These are phyloP conservation scores for Circinella umbellata DNA, from an alignment of 371 early-diverging fungal species.

Conservation along the genomic window DNA sequence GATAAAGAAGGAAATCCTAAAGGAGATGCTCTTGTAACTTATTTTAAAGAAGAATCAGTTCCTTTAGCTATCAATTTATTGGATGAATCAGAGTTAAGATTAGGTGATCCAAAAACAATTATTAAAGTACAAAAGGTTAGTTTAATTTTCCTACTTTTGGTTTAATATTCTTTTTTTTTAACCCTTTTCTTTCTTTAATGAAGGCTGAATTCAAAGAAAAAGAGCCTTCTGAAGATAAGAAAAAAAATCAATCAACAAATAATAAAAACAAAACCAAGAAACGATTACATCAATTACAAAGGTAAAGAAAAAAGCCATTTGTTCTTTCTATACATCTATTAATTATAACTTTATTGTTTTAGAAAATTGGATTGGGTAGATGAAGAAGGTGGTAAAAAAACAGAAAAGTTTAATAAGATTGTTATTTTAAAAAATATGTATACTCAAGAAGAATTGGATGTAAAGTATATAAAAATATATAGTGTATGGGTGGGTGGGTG, in stretches of 20 bases:
- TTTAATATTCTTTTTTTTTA: neutral
- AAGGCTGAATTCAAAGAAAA: constrained; percentile 79
- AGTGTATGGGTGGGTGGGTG: neutral
- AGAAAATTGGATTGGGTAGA: constrained; percentile 95
- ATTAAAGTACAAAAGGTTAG: constrained; percentile 75
- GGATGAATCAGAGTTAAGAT: constrained; percentile 85
- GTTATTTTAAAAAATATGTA: constrained; percentile 96
- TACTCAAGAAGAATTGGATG: constrained; percentile 85
- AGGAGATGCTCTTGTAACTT: constrained; percentile 92
- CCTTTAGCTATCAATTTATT: constrained; percentile 80
- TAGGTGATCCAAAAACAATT: constrained; percentile 57
- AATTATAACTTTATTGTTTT: constrained; percentile 9
- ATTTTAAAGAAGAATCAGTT: constrained; percentile 90
- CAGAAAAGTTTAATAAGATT: constrained; percentile 78
- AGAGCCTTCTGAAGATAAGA: constrained; percentile 34
- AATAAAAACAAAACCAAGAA: constrained; percentile 68
- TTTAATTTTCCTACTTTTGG: no score
- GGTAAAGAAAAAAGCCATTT: constrained; percentile 33
- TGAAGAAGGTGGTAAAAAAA: constrained; percentile 69
- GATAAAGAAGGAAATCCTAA: constrained; percentile 72
- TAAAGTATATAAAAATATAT: constrained; percentile 22
- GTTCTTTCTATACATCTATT: neutral
- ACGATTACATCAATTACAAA: constrained; percentile 73
- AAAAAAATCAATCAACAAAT: constrained; percentile 54
- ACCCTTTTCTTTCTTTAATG: no score